These are phyloP conservation scores for Eimeria tenella DNA, from an alignment of 169 alveolate species.

Conservation along the genomic window DNA sequence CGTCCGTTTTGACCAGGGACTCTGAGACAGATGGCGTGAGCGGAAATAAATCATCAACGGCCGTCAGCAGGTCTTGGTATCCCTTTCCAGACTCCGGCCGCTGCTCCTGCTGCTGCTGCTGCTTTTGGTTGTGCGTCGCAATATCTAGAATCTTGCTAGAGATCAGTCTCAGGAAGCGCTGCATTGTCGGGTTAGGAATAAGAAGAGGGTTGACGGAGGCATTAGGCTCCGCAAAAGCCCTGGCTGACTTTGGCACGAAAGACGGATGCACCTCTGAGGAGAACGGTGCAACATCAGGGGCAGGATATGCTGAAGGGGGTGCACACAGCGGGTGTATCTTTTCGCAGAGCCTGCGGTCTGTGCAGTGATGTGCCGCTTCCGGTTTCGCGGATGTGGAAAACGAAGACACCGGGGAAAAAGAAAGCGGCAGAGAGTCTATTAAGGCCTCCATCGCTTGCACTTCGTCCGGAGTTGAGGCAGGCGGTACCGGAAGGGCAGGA, in stretches of 20 bases:
- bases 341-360: neutral
- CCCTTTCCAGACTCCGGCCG: neutral
- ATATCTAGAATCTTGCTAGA: neutral
- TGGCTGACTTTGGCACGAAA: neutral
- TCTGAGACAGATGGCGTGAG: neutral
- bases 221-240: neutral
- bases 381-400: neutral
- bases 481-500: neutral
- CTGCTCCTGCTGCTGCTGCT: slow-evolving; percentile 12
- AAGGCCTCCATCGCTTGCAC: neutral
- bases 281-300: neutral
- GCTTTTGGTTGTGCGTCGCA: neutral
- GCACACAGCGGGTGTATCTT: neutral
- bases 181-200: slow-evolving; percentile 4
- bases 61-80: slow-evolving; percentile 22
- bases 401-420: neutral
- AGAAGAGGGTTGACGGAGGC: neutral
- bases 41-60: neutral
- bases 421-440: neutral
- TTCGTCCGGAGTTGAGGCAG: neutral
- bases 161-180: slow-evolving; percentile 13
- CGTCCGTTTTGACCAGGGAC: neutral
- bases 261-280: neutral
- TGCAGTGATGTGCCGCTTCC: neutral
- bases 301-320: neutral